A percentile compares a stretch with the other conserved stretches of the same genome.
Conservation (phyloP, 1,284 basidiomycete genomes). For the Singerocomus inundabilis region DNA sequence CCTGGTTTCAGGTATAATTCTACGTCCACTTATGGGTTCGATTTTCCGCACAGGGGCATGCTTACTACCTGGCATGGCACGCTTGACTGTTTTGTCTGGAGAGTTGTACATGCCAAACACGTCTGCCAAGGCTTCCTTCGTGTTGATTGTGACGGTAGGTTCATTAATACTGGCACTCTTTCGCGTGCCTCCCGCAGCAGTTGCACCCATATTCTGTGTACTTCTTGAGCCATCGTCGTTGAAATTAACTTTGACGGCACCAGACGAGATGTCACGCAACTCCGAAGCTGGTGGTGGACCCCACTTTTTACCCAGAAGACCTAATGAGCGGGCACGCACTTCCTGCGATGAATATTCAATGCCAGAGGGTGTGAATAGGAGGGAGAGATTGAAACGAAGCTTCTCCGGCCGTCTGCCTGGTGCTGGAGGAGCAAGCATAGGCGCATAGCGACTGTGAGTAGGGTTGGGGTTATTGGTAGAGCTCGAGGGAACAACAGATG, state of each 20-base stretch:
- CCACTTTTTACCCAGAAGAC: conserved; percentile 80
- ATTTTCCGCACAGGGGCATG: conserved; percentile 67
- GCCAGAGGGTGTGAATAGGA: conserved; percentile 66
- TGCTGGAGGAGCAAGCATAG: conserved; percentile 63
- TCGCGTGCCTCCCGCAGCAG: conserved; percentile 34
- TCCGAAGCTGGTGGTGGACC: conserved; percentile 57
- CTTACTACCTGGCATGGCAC: conserved; percentile 57
- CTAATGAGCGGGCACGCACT: conserved; percentile 73
- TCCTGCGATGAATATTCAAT: conserved; percentile 74
- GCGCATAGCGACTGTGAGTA: conserved; percentile 52
- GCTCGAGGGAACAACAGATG: conserved; percentile 16
- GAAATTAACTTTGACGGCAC: conserved; percentile 45
- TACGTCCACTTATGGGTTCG: conserved; percentile 42
- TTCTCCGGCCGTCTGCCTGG: conserved; percentile 71
- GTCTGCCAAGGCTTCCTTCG: conserved; percentile 89
- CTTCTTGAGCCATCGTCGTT: conserved; percentile 51
- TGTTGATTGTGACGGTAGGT: conserved; percentile 79
- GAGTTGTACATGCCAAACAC: conserved; percentile 94
- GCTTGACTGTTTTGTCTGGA: conserved; percentile 70
- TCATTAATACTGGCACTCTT: conserved; percentile 41
- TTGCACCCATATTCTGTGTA: conserved; percentile 39
- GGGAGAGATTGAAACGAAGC: conserved; percentile 59
- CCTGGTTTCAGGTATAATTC: conserved; percentile 14
- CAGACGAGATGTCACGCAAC: conserved; percentile 30
- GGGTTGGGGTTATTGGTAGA: conserved; percentile 14